phyloP scores from a whole-genome alignment of 2,329 filamentous ascomycete genomes.

The Cadophora sp. region DNA sequence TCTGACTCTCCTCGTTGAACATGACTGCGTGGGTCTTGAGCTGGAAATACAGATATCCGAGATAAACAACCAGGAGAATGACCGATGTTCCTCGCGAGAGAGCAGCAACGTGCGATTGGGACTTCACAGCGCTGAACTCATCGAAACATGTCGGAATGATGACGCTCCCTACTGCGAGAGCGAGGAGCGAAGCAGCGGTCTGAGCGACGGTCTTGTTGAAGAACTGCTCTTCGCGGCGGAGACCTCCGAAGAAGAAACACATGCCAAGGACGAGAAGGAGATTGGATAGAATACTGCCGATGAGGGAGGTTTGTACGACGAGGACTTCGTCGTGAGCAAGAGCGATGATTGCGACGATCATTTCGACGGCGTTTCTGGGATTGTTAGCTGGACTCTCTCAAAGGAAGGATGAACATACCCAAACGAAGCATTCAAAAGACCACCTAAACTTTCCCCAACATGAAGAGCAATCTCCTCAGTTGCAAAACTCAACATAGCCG shows the following conservation, averaged over 20 bases:
- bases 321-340: slow-evolving; percentile 69
- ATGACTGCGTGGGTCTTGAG: slow-evolving; percentile 82
- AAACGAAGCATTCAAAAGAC: slow-evolving; percentile 88
- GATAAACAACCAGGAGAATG: slow-evolving; percentile 85
- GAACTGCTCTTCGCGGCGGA: slow-evolving; percentile 80
- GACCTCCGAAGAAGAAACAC: slow-evolving; percentile 80
- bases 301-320: slow-evolving; percentile 91
- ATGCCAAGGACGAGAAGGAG: slow-evolving; percentile 87
- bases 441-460: slow-evolving; percentile 85
- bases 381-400: slow-evolving; percentile 36
- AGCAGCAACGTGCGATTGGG: slow-evolving; percentile 57
- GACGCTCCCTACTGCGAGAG: slow-evolving; percentile 76
- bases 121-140: slow-evolving; percentile 50
- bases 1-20: slow-evolving; percentile 81
- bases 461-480: slow-evolving; percentile 88
- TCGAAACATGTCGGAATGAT: slow-evolving; percentile 92
- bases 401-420: slow-evolving; percentile 58
- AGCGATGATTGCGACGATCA: slow-evolving; percentile 89
- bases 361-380: slow-evolving; percentile 78
- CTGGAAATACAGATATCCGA: slow-evolving; percentile 86
- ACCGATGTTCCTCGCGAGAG: slow-evolving; percentile 77
- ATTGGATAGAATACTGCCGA: slow-evolving; percentile 92
- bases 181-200: slow-evolving; percentile 75
- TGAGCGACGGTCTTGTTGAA: slow-evolving; percentile 95
- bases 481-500: slow-evolving; percentile 83